Conservation (phyloP, 2,329 filamentous ascomycete species). For the Claviceps africana region DNA sequence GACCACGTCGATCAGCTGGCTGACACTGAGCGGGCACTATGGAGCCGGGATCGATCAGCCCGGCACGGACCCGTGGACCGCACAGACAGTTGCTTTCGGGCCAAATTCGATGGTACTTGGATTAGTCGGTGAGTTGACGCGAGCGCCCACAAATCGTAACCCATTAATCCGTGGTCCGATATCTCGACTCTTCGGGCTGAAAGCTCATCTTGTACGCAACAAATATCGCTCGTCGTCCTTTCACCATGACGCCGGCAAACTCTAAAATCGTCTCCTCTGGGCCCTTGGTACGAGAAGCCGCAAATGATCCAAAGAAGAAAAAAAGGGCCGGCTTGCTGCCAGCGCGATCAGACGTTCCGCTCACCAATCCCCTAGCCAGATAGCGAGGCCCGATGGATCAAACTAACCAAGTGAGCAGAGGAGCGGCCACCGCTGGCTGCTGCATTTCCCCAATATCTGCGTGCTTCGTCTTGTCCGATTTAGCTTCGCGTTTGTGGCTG, state of each 20-base stretch:
- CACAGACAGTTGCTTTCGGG: too few relatives aligned
- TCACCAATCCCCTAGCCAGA: slow-evolving; percentile 22
- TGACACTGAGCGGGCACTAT: too few relatives aligned
- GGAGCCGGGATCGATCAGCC: too few relatives aligned
- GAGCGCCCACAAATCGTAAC: background rate
- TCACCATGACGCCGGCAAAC: slow-evolving; percentile 26
- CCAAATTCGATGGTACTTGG: too few relatives aligned
- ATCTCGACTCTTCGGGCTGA: background rate
- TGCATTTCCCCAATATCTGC: background rate
- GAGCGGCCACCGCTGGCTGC: too few relatives aligned
- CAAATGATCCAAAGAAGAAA: background rate
- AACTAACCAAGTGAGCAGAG: slow-evolving; percentile 37
- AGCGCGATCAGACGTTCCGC: background rate
- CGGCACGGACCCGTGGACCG: too few relatives aligned
- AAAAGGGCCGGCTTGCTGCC: background rate
- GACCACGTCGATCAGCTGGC: too few relatives aligned
- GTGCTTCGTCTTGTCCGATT: background rate
- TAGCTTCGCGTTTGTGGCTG: background rate
- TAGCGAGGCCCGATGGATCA: slow-evolving; percentile 44
- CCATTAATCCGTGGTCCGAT: background rate
- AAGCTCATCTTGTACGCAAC: background rate
- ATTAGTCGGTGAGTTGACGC: too few relatives aligned
- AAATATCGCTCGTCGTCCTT: background rate
- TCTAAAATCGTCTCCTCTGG: slow-evolving; percentile 29
- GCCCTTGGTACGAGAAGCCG: slow-evolving; percentile 25